Percentiles rank a stretch among this genome's conserved stretches.
phyloP scores from a whole-genome alignment of 257 asterid species.

The Rauvolfia tetraphylla region DNA sequence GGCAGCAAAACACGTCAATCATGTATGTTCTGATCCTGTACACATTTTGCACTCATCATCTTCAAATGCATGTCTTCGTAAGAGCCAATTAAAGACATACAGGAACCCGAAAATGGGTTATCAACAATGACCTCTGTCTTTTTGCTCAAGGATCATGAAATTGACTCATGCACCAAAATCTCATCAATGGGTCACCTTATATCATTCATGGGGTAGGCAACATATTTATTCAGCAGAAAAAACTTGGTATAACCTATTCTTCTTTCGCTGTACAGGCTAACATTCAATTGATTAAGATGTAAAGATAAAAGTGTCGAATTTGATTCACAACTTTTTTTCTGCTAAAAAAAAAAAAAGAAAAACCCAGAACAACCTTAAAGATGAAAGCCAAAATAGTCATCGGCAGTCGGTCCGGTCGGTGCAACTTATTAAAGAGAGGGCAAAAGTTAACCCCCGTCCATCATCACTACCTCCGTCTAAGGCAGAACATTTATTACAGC shows the following conservation, averaged over 20 bases:
- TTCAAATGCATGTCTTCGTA: neutral
- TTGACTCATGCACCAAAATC: neutral
- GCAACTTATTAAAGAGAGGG: conserved; percentile 10
- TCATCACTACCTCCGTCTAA: neutral
- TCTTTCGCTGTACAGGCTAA: no score
- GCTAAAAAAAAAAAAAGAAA: neutral
- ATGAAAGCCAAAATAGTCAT: neutral
- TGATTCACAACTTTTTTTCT: neutral
- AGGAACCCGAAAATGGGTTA: neutral
- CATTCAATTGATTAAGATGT: neutral
- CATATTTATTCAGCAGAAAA: neutral
- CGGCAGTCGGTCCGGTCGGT: conserved; percentile 17
- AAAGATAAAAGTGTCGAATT: no score
- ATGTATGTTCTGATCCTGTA: conserved; percentile 75
- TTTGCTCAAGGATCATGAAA: neutral
- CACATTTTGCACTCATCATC: neutral
- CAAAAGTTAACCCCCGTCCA: neutral
- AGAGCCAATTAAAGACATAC: no score
- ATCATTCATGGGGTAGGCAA: neutral
- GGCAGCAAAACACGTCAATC: conserved; percentile 84
- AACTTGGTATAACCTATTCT: neutral
- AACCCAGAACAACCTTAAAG: no score
- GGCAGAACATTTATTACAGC: conserved; percentile 16
- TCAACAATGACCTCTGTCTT: neutral
- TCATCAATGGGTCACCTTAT: no score